Evolutionary conservation across 2,329 filamentous ascomycete genomes (phyloP), one percentile per base, ranked within the genome.

Genomic region (Epichloe hybrida): DNA sequence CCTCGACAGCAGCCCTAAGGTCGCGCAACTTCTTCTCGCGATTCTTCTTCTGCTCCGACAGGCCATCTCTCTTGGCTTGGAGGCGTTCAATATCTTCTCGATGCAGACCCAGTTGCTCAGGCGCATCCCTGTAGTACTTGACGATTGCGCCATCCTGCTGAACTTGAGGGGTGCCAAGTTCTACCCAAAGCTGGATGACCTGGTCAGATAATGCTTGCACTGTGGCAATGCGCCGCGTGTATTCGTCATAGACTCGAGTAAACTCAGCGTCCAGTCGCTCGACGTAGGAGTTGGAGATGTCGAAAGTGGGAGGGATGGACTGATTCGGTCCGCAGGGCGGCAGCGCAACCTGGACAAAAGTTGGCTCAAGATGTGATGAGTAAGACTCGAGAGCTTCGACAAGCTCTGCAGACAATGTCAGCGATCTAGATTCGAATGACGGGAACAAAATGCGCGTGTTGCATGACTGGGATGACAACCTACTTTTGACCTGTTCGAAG

Each of bases 401-500:
- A 56, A 98, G 84, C 74, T 96, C 88, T 94, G 50, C 20, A n/a
- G 17, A 9, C 12, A 17, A 31, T 27, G 27, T 50, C 42, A 51
- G 50, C 23, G 23, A 39, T 3, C 21, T 35, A 5, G 8, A 4
- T 20, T 20, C 31, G 31, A 12, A 35, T 15, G 2, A 20, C 31
- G 4, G 15, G 4, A 45, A 12, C 5, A 34, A 7, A 34, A n/a
- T n/a, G n/a, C 4, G n/a, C 13, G 31, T 20, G 20, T n/a, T 20
- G 15, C 9, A 20, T 15, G 2, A 20, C n/a, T 8, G 17, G 17
- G 21, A 5, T 5, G 8, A 4, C 20, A 20, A 68, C 84, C 60
- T 72, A 94, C 88, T 96, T 69, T 88, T 91, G 53, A 97, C 88
- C 72, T 97, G 89, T 64, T 96, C 90, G 61, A 88, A 96, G 54